phyloP scores from a whole-genome alignment of 345 rosid genomes.

The Melastoma malabathricum region DNA sequence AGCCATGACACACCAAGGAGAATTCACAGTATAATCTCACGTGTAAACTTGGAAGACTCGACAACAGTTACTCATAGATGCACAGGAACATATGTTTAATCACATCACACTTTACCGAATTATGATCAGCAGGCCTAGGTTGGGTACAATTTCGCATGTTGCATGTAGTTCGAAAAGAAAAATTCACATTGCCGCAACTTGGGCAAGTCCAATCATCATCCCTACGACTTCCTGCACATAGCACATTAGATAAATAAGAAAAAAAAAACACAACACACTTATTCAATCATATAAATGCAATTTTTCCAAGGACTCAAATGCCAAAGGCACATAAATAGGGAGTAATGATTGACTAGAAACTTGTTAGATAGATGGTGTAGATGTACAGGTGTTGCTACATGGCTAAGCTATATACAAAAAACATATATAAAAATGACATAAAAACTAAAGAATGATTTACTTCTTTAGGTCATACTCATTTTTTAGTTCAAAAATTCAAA shows the following conservation, averaged over 20 bases:
- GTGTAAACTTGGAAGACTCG: no score
- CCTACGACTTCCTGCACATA: conserved; percentile 69
- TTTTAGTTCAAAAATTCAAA: no score
- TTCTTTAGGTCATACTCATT: no score
- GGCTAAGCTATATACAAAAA: no score
- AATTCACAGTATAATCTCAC: no score
- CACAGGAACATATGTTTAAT: background rate
- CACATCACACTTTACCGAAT: conserved; percentile 27
- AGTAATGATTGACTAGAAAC: no score
- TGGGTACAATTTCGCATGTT: conserved; percentile 99
- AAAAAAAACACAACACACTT: background rate
- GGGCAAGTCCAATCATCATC: conserved; percentile 99
- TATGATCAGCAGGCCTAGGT: conserved; percentile 90
- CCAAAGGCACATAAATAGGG: background rate
- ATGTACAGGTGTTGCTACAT: no score
- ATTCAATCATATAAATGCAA: background rate
- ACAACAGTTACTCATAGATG: background rate
- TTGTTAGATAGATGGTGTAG: no score
- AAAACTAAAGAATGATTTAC: no score
- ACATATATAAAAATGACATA: no score
- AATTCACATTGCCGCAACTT: conserved; percentile 93
- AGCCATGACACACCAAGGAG: no score
- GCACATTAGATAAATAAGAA: conserved; percentile 1
- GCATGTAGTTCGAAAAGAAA: conserved; percentile 93
- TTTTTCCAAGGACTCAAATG: background rate